Evolutionary conservation across 805 yeast genomes (phyloP).

Genomic region (Candida ovalis): DNA sequence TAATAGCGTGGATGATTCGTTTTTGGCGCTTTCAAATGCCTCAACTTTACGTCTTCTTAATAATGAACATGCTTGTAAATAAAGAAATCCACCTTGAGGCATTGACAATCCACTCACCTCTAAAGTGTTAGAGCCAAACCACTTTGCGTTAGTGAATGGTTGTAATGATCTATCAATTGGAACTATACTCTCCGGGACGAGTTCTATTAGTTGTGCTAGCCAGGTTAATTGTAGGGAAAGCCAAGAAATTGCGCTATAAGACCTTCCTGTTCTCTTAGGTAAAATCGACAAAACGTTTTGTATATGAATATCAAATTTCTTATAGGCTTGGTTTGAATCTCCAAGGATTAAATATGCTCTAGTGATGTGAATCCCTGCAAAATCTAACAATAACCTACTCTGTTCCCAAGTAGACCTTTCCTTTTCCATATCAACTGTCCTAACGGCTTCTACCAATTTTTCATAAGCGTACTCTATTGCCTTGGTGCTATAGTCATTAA

Average conservation of each 20-base stretch:
- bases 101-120: conserved; percentile 27
- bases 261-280: conserved; percentile 25
- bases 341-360: conserved; percentile 57
- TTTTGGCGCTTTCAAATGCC: conserved; percentile 7
- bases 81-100: conserved; percentile 42
- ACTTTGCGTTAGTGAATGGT: conserved; percentile 29
- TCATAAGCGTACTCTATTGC: conserved; percentile 53
- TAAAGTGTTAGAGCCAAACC: conserved; percentile 15
- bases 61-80: conserved; percentile 36
- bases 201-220: conserved; percentile 54
- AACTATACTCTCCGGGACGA: conserved; percentile 41
- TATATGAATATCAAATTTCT: conserved; percentile 63
- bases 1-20: neutral
- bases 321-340: conserved; percentile 54
- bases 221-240: conserved; percentile 57
- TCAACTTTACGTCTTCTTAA: conserved; percentile 23
- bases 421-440: conserved; percentile 17
- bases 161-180: conserved; percentile 33
- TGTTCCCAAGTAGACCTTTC: conserved; percentile 37
- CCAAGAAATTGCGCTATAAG: conserved; percentile 46
- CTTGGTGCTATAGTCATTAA: conserved; percentile 44
- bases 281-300: conserved; percentile 42
- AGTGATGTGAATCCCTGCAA: conserved; percentile 58
- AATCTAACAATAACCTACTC: conserved; percentile 51
- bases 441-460: conserved; percentile 39